These are phyloP conservation scores for Monocercomonoides exilis DNA, from an alignment of 78 protist genomes.

Conservation along the genomic window DNA sequence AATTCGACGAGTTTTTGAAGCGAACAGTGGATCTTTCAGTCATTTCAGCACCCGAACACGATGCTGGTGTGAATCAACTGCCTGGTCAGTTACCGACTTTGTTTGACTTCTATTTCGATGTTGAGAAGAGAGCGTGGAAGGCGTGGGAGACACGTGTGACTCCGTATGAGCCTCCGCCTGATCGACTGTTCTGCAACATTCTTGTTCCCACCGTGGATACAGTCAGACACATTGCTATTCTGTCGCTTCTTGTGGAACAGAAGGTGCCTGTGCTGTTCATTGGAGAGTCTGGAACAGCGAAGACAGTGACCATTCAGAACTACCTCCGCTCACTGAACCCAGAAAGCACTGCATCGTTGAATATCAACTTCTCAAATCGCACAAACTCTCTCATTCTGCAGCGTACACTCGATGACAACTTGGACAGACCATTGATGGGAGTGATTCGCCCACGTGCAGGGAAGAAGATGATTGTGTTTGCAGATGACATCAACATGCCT, in stretches of 20 bases:
- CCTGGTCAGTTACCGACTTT: slow-evolving; percentile 50
- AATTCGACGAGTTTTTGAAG: slow-evolving; percentile 55
- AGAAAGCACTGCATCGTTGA: neutral
- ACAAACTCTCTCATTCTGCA: slow-evolving; percentile 56
- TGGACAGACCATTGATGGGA: slow-evolving; percentile 18
- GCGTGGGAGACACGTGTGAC: slow-evolving; percentile 51
- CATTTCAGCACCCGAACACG: neutral
- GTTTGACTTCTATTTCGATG: slow-evolving; percentile 50
- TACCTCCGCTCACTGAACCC: slow-evolving; percentile 31
- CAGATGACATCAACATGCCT: slow-evolving; percentile 74
- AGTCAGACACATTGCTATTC: slow-evolving; percentile 48
- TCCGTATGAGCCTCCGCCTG: slow-evolving; percentile 41
- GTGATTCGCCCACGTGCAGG: slow-evolving; percentile 47
- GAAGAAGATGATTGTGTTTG: slow-evolving; percentile 36
- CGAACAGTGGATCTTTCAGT: neutral
- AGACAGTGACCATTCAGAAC: slow-evolving; percentile 54
- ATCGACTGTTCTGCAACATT: slow-evolving; percentile 44
- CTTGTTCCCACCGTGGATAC: slow-evolving; percentile 77
- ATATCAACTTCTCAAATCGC: slow-evolving; percentile 52
- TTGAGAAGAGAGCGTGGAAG: slow-evolving; percentile 35
- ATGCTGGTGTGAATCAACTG: slow-evolving; percentile 25
- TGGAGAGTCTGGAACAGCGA: slow-evolving; percentile 76
- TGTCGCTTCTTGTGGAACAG: neutral
- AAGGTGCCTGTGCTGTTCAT: slow-evolving; percentile 44
- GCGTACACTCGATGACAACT: slow-evolving; percentile 47